phyloP scores from a whole-genome alignment of 2,329 filamentous ascomycete species.

The Plenodomus biglobosus region DNA sequence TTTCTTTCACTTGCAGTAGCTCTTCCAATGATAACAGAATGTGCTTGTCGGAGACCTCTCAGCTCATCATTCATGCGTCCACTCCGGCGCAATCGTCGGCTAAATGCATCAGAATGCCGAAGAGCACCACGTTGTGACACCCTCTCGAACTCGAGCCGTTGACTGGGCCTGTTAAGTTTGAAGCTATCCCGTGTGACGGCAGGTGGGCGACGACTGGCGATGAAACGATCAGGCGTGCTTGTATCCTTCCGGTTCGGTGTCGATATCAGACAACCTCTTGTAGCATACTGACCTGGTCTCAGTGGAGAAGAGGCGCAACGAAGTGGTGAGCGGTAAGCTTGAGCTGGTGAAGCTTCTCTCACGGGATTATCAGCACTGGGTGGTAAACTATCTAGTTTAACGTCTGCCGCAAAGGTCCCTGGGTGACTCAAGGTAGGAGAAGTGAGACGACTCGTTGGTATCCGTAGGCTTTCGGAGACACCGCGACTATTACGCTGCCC shows the following conservation, averaged over 20 bases:
- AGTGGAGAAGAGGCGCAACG: conserved; percentile 36
- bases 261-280: conserved; percentile 26
- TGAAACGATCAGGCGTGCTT: conserved; percentile 60
- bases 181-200: conserved; percentile 53
- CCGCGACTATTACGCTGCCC: conserved; percentile 5
- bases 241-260: conserved; percentile 21
- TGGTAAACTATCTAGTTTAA: conserved; percentile 1
- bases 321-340: conserved; percentile 17
- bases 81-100: conserved; percentile 43
- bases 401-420: background rate
- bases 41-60: conserved; percentile 34
- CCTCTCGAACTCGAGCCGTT: conserved; percentile 51
- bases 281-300: conserved; percentile 36
- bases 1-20: conserved; percentile 20
- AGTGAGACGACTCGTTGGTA: background rate
- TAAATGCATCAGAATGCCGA: conserved; percentile 56
- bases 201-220: conserved; percentile 51
- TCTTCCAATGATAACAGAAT: conserved; percentile 30
- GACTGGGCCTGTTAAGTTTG: conserved; percentile 53
- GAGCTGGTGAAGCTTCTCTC: background rate
- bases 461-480: conserved; percentile 10
- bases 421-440: conserved; percentile 3
- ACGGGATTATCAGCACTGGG: background rate
- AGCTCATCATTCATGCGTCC: conserved; percentile 38
- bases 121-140: conserved; percentile 49